Conservation (phyloP, 768 basidiomycete species). For the Pholiota conissans region DNA sequence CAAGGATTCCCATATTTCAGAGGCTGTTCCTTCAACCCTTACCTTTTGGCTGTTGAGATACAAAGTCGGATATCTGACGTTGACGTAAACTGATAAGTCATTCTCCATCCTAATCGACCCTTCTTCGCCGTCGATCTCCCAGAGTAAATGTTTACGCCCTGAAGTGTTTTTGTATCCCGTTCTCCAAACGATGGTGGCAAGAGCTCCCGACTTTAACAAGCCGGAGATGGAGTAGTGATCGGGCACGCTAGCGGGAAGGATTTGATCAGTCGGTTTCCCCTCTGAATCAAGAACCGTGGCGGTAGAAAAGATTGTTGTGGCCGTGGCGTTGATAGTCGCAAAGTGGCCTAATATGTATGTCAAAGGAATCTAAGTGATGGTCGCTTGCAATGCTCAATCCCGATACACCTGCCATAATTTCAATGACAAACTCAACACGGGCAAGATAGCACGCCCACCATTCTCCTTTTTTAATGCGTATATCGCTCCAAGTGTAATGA, state of each 20-base stretch:
- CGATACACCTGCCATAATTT: background rate
- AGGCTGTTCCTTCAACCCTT: constrained; percentile 10
- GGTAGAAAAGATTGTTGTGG: constrained; percentile 24
- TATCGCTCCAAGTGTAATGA: background rate
- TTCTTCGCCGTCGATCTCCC: constrained; percentile 36
- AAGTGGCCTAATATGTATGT: constrained; percentile 31
- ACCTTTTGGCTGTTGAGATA: constrained; percentile 32
- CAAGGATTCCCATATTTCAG: constrained; percentile 1
- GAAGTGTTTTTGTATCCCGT: constrained; percentile 18
- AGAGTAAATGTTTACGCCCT: constrained; percentile 26
- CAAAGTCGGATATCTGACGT: constrained; percentile 23
- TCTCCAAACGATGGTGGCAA: constrained; percentile 26
- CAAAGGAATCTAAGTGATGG: constrained; percentile 29
- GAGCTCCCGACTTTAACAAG: constrained; percentile 27
- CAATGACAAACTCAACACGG: too few species aligned
- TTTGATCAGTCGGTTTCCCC: constrained; percentile 25
- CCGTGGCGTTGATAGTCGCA: constrained; percentile 24
- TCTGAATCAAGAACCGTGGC: constrained; percentile 24
- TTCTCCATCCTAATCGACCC: constrained; percentile 19
- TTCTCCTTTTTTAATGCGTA: background rate
- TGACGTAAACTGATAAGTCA: background rate
- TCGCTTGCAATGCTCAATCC: constrained; percentile 11
- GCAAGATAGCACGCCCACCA: background rate
- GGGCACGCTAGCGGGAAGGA: constrained; percentile 14
- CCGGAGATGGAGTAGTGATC: constrained; percentile 32